Conservation (phyloP, 345 rosid species). For the Conringia planisiliqua region DNA sequence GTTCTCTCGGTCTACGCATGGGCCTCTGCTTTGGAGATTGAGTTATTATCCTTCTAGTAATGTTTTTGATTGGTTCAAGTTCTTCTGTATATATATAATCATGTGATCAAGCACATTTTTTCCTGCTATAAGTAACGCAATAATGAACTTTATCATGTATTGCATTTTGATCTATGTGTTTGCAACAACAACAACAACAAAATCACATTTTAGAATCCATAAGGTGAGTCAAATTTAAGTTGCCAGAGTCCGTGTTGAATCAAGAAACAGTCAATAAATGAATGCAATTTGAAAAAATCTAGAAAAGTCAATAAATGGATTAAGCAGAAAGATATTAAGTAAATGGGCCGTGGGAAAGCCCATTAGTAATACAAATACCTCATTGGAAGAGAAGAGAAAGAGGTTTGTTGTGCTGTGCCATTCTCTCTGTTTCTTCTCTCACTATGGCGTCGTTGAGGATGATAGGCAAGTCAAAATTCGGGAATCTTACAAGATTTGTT, state of each 20-base stretch:
- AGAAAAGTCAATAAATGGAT: neutral
- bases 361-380: neutral
- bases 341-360: constrained; percentile 14
- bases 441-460: constrained; percentile 63
- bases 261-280: neutral
- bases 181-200: neutral
- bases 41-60: neutral
- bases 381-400: neutral
- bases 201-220: neutral
- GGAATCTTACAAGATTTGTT: neutral
- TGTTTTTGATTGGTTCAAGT: constrained; percentile 1
- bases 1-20: neutral
- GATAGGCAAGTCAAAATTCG: constrained; percentile 72
- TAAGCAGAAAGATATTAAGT: neutral
- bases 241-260: neutral
- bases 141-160: neutral
- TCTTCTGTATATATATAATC: neutral
- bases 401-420: neutral
- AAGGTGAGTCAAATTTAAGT: neutral
- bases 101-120: neutral
- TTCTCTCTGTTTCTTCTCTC: constrained; percentile 1
- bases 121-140: neutral
- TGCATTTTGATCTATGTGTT: neutral
- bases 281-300: too few species aligned
- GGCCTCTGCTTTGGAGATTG: constrained; percentile 9